Evolutionary conservation across 805 yeast species (phyloP).

Genomic region (Starmerella powellii): DNA sequence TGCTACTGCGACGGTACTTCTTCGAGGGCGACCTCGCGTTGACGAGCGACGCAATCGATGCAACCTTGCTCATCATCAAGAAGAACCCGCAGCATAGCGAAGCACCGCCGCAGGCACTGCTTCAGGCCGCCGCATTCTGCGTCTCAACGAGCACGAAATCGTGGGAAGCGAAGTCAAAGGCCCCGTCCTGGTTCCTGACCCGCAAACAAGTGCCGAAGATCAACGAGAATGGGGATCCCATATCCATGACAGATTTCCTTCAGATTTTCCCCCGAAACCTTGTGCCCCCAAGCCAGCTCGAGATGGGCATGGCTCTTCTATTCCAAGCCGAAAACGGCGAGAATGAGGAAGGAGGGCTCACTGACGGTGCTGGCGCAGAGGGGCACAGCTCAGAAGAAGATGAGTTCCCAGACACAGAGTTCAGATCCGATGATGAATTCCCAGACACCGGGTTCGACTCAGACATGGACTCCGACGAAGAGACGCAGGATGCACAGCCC

Average conservation of each 20-base stretch:
- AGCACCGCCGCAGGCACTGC: slow-evolving; percentile 73
- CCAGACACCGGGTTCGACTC: slow-evolving; percentile 1
- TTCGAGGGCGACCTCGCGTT: slow-evolving; percentile 62
- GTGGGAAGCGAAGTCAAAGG: slow-evolving; percentile 75
- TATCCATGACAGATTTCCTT: slow-evolving; percentile 52
- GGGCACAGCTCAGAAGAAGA: no score
- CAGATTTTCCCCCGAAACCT: slow-evolving; percentile 41
- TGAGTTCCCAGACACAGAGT: slow-evolving; percentile 20
- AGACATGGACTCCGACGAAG: neutral
- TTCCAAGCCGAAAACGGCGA: slow-evolving; percentile 38
- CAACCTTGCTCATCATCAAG: slow-evolving; percentile 57
- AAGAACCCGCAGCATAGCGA: slow-evolving; percentile 56
- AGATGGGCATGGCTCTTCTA: slow-evolving; percentile 78
- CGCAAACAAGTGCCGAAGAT: slow-evolving; percentile 59
- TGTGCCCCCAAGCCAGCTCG: slow-evolving; percentile 63
- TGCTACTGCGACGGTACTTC: slow-evolving; percentile 67
- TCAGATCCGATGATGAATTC: slow-evolving; percentile 20
- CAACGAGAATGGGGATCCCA: slow-evolving; percentile 35
- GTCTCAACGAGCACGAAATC: slow-evolving; percentile 59
- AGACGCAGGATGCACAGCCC: no score
- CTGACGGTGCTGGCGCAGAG: slow-evolving; percentile 26
- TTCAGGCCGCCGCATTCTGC: slow-evolving; percentile 84
- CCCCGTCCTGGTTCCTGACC: slow-evolving; percentile 76
- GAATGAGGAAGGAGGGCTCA: slow-evolving; percentile 11
- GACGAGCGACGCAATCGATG: slow-evolving; percentile 58